Evolutionary conservation across 768 basidiomycete species (phyloP).

Genomic region (Termitomyces sp.): DNA sequence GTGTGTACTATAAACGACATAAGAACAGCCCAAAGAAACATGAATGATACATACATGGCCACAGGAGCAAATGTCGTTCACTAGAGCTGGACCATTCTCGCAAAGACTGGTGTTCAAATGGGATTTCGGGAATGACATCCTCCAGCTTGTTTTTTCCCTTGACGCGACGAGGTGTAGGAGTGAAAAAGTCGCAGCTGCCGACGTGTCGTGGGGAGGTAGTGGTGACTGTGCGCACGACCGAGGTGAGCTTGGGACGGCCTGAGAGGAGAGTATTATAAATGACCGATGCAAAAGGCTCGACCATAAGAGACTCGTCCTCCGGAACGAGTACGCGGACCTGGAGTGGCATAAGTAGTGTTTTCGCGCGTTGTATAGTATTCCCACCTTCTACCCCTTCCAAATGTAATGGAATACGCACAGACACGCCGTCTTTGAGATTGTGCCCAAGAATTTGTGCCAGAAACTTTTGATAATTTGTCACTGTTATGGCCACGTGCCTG

Average conservation of each 20-base stretch:
- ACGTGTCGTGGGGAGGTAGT: slow-evolving; percentile 20
- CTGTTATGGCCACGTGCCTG: slow-evolving; percentile 13
- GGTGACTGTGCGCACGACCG: slow-evolving; percentile 14
- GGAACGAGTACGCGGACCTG: slow-evolving; percentile 15
- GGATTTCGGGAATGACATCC: slow-evolving; percentile 16
- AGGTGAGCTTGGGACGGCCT: slow-evolving; percentile 21
- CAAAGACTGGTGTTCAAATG: slow-evolving; percentile 23
- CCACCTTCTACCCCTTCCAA: neutral
- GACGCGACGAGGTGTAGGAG: slow-evolving; percentile 41
- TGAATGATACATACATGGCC: slow-evolving; percentile 25
- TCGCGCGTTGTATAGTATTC: neutral
- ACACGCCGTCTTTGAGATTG: neutral
- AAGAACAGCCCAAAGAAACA: neutral
- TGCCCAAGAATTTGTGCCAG: neutral
- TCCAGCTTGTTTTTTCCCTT: slow-evolving; percentile 50
- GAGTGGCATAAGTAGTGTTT: neutral
- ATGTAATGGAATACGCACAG: neutral
- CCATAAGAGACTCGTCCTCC: slow-evolving; percentile 36
- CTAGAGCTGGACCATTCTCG: slow-evolving; percentile 42
- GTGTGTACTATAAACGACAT: slow-evolving; percentile 21
- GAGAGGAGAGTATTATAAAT: slow-evolving; percentile 44
- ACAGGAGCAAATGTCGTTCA: slow-evolving; percentile 41
- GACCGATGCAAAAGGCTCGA: slow-evolving; percentile 56
- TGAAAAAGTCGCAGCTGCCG: slow-evolving; percentile 47
- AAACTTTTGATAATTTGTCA: slow-evolving; percentile 11